Percentiles rank a stretch among this genome's conserved stretches.
phyloP scores from a whole-genome alignment of 2,329 filamentous ascomycete genomes.

The Pseudogymnoascus sp. region DNA sequence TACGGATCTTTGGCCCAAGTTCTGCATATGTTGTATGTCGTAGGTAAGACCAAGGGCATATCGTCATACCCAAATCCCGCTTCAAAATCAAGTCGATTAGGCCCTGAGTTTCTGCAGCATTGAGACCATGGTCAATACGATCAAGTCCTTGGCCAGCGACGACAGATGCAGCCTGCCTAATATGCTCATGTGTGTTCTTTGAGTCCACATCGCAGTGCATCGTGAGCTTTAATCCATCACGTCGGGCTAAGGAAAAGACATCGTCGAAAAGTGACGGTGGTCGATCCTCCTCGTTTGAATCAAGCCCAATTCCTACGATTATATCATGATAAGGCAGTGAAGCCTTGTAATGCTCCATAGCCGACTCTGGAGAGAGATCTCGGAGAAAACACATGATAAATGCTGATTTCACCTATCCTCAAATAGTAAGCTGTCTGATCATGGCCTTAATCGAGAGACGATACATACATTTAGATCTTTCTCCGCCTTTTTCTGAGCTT shows the following conservation, averaged over 20 bases:
- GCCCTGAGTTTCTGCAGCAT: slow-evolving; percentile 47
- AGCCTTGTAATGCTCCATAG: slow-evolving; percentile 35
- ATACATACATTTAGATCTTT: slow-evolving; percentile 48
- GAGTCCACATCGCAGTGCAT: slow-evolving; percentile 58
- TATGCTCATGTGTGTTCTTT: slow-evolving; percentile 59
- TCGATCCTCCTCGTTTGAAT: slow-evolving; percentile 48
- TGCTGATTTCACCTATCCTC: slow-evolving; percentile 32
- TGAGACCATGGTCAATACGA: slow-evolving; percentile 66
- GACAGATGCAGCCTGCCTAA: slow-evolving; percentile 39
- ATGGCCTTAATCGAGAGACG: background rate
- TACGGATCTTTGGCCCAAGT: slow-evolving; percentile 29
- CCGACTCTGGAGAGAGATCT: slow-evolving; percentile 53
- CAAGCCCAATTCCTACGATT: slow-evolving; percentile 53
- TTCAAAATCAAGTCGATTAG: slow-evolving; percentile 33
- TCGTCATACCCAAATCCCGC: slow-evolving; percentile 50
- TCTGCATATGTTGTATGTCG: slow-evolving; percentile 23
- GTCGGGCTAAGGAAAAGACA: slow-evolving; percentile 46
- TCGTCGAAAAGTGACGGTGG: slow-evolving; percentile 50
- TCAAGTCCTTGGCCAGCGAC: slow-evolving; percentile 50
- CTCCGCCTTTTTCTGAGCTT: slow-evolving; percentile 50
- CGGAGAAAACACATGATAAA: slow-evolving; percentile 65
- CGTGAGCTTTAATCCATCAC: slow-evolving; percentile 49
- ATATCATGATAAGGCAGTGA: slow-evolving; percentile 24
- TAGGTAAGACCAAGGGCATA: slow-evolving; percentile 67
- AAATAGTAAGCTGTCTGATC: slow-evolving; percentile 1